A percentile compares a stretch with the other conserved stretches of the same genome.
Evolutionary conservation across 352 stramenopile genomes (phyloP).

Genomic region (Globisporangium echinulatum): DNA sequence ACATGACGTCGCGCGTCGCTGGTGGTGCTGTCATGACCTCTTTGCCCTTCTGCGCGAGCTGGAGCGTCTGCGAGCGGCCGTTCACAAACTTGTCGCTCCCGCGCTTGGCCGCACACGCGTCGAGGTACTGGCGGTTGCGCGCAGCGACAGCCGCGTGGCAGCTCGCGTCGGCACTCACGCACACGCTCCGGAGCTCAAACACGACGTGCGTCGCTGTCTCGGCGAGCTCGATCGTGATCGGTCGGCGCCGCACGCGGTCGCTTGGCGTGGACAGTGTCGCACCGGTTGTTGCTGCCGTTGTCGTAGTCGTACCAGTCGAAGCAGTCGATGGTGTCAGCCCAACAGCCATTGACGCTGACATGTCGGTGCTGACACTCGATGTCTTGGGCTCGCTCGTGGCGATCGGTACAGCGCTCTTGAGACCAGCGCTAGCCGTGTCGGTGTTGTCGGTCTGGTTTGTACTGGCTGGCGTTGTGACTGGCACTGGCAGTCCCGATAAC

Average conservation of each 20-base stretch:
- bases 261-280: not conserved
- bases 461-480: not conserved
- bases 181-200: constrained; percentile 60
- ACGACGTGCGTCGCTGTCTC: constrained; percentile 65
- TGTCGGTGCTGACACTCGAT: too few species aligned
- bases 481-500: too few species aligned
- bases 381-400: not conserved
- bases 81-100: constrained; percentile 74
- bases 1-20: constrained; percentile 64
- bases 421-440: constrained; percentile 4
- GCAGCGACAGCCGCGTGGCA: constrained; percentile 30
- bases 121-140: constrained; percentile 65
- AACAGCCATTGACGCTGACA: too few species aligned
- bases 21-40: constrained; percentile 78
- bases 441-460: constrained; percentile 14
- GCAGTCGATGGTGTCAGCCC: too few species aligned
- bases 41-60: constrained; percentile 76
- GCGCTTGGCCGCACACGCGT: constrained; percentile 63
- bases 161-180: constrained; percentile 48
- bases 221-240: constrained; percentile 39
- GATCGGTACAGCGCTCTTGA: not conserved
- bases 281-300: too few species aligned
- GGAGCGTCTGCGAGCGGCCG: constrained; percentile 55
- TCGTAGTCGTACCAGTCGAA: too few species aligned
- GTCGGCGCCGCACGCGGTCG: constrained; percentile 15